Evolutionary conservation across 1,284 basidiomycete genomes (phyloP), one percentile per base, ranked within the genome.

Genomic region (Chalciporus sp.): DNA sequence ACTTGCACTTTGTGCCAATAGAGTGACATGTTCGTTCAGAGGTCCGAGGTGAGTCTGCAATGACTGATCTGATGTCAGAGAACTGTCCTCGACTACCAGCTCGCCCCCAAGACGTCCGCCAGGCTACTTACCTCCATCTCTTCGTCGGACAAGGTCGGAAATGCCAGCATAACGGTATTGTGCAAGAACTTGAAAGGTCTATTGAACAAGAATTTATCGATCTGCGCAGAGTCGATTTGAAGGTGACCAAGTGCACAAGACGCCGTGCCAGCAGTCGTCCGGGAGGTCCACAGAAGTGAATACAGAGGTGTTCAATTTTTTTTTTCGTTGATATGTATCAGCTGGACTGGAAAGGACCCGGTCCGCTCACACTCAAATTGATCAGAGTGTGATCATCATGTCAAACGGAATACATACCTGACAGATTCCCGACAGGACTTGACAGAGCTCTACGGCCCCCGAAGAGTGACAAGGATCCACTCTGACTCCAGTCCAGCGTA

Each of bases 1-100:
- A 40, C 51, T 62, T 19, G 27, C 47, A 31, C 61, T 41, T 19
- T 68, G 61, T 9, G 55, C 63, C 53, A 68, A 33, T 26, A 62
- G 44, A 41, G 19, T 43, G 16, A 56, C 39, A 28, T 66, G 58
- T 16, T 67, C 55, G 2, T 58, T 23, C 17, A 44, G 12, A 33
- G n/a, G 26, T 14, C 35, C 48, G 5, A 20, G 14, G n/a, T 37
- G 19, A 17, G 10, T 40, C 26, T 44, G 28, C 35, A 39, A 43
- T 6, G 47, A 23, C 58, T 55, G 33, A 11, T 16, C 27, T 8
- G 14, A 49, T 1, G 8, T 8, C 23, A 27, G 8, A 14, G 49
- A 33, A 60, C 47, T 17, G 33, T 29, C 5, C 29, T 45, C n/a
- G 33, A 7, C 14, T 23, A 7, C n/a, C n/a, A 37, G 31, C 31